phyloP scores from a whole-genome alignment of 768 basidiomycete species.

The Kwoniella sp. region DNA sequence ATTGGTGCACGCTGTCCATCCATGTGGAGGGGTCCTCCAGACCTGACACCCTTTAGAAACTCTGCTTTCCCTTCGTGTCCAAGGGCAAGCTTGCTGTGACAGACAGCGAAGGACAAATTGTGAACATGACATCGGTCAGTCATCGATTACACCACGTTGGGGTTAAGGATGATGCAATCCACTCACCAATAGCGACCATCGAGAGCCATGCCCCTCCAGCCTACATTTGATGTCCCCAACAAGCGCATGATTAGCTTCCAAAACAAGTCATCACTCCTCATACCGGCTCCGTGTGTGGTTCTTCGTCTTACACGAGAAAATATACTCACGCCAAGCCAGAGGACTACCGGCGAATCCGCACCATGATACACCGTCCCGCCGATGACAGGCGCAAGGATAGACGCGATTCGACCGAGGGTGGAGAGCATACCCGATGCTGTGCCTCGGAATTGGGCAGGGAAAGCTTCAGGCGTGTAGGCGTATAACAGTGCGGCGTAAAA shows the following conservation, averaged over 20 bases:
- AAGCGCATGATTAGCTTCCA: not conserved
- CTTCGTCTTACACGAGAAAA: not conserved
- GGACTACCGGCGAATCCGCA: conserved; percentile 34
- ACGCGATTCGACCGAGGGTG: conserved; percentile 48
- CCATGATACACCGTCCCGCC: conserved; percentile 32
- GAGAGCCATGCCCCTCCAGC: conserved; percentile 46
- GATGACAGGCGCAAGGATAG: conserved; percentile 39
- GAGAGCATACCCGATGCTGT: conserved; percentile 63
- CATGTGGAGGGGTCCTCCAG: no score
- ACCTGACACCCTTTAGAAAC: conserved; percentile 16
- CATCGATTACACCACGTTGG: not conserved
- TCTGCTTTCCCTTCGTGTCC: conserved; percentile 33
- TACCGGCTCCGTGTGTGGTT: not conserved
- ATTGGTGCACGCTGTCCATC: no score
- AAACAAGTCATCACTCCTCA: no score
- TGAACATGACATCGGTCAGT: not conserved
- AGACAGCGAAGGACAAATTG: not conserved
- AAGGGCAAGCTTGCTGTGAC: conserved; percentile 30
- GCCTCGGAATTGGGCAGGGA: conserved; percentile 65
- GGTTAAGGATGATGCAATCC: not conserved
- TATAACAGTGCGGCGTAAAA: conserved; percentile 56
- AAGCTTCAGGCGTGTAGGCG: conserved; percentile 66
- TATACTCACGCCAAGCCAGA: conserved; percentile 34
- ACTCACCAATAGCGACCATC: conserved; percentile 40
- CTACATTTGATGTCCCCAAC: conserved; percentile 18